Base-by-base conservation (phyloP, 2,329 filamentous ascomycete species). In the Trichophyton verrucosum region DNA sequence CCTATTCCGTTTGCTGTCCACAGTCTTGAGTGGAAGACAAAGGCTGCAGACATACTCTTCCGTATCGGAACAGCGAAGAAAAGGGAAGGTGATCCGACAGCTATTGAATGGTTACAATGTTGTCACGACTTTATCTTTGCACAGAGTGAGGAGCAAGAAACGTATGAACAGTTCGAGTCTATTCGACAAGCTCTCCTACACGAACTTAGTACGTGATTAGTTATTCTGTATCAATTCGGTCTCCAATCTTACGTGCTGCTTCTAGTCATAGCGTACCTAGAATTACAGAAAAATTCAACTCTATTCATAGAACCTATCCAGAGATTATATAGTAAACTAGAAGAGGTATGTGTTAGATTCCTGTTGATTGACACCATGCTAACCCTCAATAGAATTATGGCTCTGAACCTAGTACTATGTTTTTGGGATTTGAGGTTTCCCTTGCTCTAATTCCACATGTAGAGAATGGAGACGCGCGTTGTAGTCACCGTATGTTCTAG, bases 31-130 rank as follows among this genome's bases (percentile, higher is more conserved):
- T 78, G 78, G 1, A 77, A 80, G 1, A 86, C 91, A 69, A 78
- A 76, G 42, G 73, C 91, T 49, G 81, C 85, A 3, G 85, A 90
- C 66, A 75, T 86, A 1, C 77, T 91, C 6, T 88, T 86, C 64
- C 84, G 87, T 62, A 87, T 95, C 46, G 90, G 90, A 2, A 83
- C 80, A 56, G 78, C 79, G 13, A 72, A 86, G 13, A 70, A 83
- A 1, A 71, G 69, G 2, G 81, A 80, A 58, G 74, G 77, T 6
- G 78, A 79, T 64, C 67, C 74, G 0, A 69, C 80, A 51, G 86
- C 89, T 0, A 70, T 80, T 1, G 84, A 81, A 67, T 97, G 92
- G 94, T 75, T 95, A 0, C 80, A 86, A 60, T 81, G 88, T 64
- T 85, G 88, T 2, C 78, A 82, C 57, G 75, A 83, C 9, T 68